These are phyloP conservation scores for Epithele typhae DNA, from an alignment of 768 basidiomycete species.

Conservation along the genomic window DNA sequence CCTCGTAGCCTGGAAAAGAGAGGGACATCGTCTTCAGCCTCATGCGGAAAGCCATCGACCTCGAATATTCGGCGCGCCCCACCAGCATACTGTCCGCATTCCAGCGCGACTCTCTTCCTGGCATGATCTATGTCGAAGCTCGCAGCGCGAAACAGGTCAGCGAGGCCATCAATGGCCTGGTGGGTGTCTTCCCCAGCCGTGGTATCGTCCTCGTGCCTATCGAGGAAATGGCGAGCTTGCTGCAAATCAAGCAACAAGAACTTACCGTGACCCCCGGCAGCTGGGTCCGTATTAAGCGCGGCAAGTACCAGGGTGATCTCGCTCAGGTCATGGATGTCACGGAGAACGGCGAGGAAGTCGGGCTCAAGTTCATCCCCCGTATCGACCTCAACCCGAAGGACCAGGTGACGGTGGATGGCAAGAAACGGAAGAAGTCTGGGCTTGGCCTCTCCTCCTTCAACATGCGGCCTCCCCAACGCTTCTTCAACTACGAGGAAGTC, in stretches of 20 bases:
- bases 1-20: constrained; percentile 77
- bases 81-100: constrained; percentile 92
- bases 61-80: constrained; percentile 72
- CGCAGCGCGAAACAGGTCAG: constrained; percentile 81
- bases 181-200: constrained; percentile 85
- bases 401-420: constrained; percentile 57
- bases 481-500: constrained; percentile 94
- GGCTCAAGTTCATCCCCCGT: constrained; percentile 92
- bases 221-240: constrained; percentile 94
- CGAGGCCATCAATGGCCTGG: constrained; percentile 82
- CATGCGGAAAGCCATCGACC: constrained; percentile 87
- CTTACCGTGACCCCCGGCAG: constrained; percentile 76
- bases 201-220: constrained; percentile 87
- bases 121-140: constrained; percentile 97
- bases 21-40: constrained; percentile 91
- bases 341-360: constrained; percentile 90
- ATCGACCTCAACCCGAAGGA: constrained; percentile 94
- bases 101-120: constrained; percentile 90
- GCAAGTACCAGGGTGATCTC: constrained; percentile 91
- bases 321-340: constrained; percentile 94
- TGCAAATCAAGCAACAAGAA: constrained; percentile 95
- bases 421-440: constrained; percentile 73
- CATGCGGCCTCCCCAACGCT: constrained; percentile 85
- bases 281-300: constrained; percentile 94
- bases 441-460: constrained; percentile 39